Conservation (phyloP, 1,284 basidiomycete species). For the Heterobasidion occidentale region DNA sequence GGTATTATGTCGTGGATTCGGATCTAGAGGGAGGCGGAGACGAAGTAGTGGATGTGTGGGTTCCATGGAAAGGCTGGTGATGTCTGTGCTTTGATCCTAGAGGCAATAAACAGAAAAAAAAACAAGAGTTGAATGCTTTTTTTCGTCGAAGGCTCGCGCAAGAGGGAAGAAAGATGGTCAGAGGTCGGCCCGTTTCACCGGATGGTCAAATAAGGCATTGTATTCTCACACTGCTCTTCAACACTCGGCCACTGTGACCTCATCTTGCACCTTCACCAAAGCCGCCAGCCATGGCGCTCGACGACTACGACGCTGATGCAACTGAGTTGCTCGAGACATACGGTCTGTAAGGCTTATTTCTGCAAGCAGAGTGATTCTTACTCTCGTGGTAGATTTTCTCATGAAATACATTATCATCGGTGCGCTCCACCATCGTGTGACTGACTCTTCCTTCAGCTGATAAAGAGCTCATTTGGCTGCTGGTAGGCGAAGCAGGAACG, state of each 20-base stretch:
- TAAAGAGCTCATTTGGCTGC: constrained; percentile 1
- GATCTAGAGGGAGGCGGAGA: constrained; percentile 32
- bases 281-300: constrained; percentile 35
- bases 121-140: no score
- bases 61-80: constrained; percentile 88
- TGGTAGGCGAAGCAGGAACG: constrained; percentile 85
- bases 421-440: constrained; percentile 24
- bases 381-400: constrained; percentile 68
- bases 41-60: constrained; percentile 78
- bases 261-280: neutral
- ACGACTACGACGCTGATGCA: constrained; percentile 67
- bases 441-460: neutral
- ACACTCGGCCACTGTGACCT: neutral
- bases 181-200: no score
- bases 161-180: no score
- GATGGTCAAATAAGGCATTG: neutral
- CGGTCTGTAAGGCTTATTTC: constrained; percentile 39
- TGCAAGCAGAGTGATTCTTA: neutral
- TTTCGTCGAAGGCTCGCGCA: no score
- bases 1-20: constrained; percentile 78
- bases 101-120: neutral
- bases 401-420: constrained; percentile 98
- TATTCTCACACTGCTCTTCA: neutral
- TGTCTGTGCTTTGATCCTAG: neutral
- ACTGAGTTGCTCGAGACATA: constrained; percentile 92